phyloP scores from a whole-genome alignment of 768 basidiomycete species.

The Crepidotus variabilis region DNA sequence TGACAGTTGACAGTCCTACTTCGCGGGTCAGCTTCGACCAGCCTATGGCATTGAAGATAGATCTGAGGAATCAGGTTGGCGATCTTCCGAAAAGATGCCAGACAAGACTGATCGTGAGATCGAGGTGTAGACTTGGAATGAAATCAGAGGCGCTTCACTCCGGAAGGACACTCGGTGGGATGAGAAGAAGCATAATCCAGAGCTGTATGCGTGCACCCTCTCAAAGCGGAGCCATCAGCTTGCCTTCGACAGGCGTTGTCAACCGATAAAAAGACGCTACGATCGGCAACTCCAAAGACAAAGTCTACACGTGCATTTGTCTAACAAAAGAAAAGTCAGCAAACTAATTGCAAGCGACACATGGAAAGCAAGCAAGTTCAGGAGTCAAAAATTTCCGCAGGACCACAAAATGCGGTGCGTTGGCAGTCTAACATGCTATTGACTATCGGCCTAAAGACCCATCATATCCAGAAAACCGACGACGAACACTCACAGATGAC shows the following conservation, averaged over 20 bases:
- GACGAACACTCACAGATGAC: slow-evolving; percentile 15
- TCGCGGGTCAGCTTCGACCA: not conserved
- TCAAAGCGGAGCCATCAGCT: not conserved
- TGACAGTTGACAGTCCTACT: not conserved
- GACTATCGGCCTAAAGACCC: slow-evolving; percentile 34
- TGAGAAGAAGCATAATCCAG: not conserved
- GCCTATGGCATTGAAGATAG: not conserved
- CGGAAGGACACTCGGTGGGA: not conserved
- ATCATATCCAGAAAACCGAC: slow-evolving; percentile 24
- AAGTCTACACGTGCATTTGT: not conserved
- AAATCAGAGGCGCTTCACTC: not conserved
- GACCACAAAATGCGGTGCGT: slow-evolving; percentile 30
- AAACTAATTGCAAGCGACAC: not conserved
- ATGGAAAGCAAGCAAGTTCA: slow-evolving; percentile 12
- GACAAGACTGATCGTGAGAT: too few relatives aligned
- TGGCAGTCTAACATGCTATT: slow-evolving; percentile 54
- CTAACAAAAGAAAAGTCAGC: not conserved
- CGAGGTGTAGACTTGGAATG: too few relatives aligned
- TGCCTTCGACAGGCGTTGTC: not conserved
- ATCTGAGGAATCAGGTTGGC: not conserved
- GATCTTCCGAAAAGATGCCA: not conserved
- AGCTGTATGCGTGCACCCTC: not conserved
- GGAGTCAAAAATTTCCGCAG: slow-evolving; percentile 38
- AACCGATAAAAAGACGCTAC: not conserved
- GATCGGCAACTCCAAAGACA: not conserved